Evolutionary conservation across 768 basidiomycete genomes (phyloP).

Genomic region (Mycena epipterygia): DNA sequence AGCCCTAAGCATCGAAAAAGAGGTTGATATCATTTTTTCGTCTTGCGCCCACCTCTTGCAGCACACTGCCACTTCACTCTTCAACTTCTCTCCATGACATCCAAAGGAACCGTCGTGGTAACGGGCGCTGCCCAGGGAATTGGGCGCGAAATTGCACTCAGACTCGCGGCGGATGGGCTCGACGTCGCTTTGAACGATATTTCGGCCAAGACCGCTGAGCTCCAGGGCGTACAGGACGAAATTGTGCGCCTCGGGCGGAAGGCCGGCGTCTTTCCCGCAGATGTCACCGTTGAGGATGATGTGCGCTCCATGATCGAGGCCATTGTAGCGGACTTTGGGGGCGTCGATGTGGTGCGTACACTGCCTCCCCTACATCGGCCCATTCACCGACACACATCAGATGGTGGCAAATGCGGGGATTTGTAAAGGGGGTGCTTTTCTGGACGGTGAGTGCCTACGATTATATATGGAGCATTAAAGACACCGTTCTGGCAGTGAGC

Average conservation of each 20-base stretch:
- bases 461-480: no score
- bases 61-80: no score
- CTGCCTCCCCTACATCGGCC: background rate
- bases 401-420: no score
- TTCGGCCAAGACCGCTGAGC: slow-evolving; percentile 19
- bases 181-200: slow-evolving; percentile 47
- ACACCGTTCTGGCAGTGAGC: background rate
- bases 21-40: background rate
- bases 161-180: slow-evolving; percentile 45
- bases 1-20: background rate
- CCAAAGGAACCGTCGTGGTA: slow-evolving; percentile 38
- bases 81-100: background rate
- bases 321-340: slow-evolving; percentile 35
- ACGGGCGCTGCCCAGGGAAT: slow-evolving; percentile 50
- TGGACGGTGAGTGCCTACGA: background rate
- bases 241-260: slow-evolving; percentile 34
- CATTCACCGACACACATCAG: background rate
- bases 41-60: background rate
- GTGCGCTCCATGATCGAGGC: slow-evolving; percentile 40
- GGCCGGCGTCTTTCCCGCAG: slow-evolving; percentile 34
- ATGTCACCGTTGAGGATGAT: slow-evolving; percentile 41
- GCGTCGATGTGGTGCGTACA: slow-evolving; percentile 36
- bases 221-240: slow-evolving; percentile 39
- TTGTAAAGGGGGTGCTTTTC: background rate
- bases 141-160: slow-evolving; percentile 42